Evolutionary conservation across 768 basidiomycete genomes (phyloP).

Genomic region (Tephrocybe sp.): DNA sequence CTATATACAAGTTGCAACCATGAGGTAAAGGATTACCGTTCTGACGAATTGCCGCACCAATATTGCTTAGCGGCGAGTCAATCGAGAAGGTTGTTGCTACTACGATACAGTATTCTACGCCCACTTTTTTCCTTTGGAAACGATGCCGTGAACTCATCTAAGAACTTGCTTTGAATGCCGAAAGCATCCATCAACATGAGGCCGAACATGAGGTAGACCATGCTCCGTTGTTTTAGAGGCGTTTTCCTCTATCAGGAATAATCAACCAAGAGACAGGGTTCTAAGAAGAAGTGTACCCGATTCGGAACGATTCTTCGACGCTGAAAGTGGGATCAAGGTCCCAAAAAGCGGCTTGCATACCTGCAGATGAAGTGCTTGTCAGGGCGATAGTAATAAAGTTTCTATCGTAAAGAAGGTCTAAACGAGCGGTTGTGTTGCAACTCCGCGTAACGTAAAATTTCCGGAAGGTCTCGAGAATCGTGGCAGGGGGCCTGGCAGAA

Average conservation of each 20-base stretch:
- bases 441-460: constrained; percentile 45
- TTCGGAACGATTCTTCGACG: constrained; percentile 14
- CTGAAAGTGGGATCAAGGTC: constrained; percentile 13
- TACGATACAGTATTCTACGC: not conserved
- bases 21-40: constrained; percentile 27
- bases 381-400: constrained; percentile 11
- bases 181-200: constrained; percentile 34
- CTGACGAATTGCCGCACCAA: not conserved
- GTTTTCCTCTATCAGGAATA: constrained; percentile 18
- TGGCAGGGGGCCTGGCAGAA: constrained; percentile 43
- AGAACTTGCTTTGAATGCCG: constrained; percentile 7
- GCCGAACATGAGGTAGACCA: constrained; percentile 33
- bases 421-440: constrained; percentile 32
- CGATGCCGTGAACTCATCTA: not conserved
- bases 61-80: not conserved
- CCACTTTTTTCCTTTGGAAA: constrained; percentile 12
- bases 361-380: constrained; percentile 2
- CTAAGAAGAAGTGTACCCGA: constrained; percentile 13
- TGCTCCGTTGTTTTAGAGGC: constrained; percentile 13
- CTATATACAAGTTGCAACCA: constrained; percentile 16
- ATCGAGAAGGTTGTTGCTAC: not conserved
- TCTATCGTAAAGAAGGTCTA: constrained; percentile 26
- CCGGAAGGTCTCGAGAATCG: constrained; percentile 36
- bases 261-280: constrained; percentile 20
- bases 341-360: constrained; percentile 9